phyloP scores from a whole-genome alignment of 1,139 yeast species.

The Diutina ranongensis region DNA sequence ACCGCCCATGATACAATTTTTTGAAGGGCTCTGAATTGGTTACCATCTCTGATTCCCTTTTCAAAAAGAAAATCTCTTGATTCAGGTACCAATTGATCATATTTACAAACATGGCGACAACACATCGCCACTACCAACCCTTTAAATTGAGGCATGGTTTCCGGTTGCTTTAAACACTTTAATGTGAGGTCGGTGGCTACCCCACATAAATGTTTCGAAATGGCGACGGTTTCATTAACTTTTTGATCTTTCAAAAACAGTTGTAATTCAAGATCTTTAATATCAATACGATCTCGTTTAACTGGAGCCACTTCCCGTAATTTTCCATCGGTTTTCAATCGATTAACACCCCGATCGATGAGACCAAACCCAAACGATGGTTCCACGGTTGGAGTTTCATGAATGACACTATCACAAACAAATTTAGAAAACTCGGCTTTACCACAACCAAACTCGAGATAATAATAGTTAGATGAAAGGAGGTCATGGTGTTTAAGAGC shows the following conservation, averaged over 20 bases:
- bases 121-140: constrained; percentile 87
- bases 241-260: constrained; percentile 23
- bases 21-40: constrained; percentile 43
- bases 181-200: constrained; percentile 86
- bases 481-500: constrained; percentile 40
- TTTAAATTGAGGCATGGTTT: constrained; percentile 15
- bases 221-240: constrained; percentile 33
- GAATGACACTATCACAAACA: constrained; percentile 37
- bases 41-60: constrained; percentile 20
- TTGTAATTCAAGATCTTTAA: constrained; percentile 57
- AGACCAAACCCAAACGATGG: constrained; percentile 36
- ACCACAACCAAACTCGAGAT: constrained; percentile 85
- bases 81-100: constrained; percentile 38
- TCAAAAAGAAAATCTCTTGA: constrained; percentile 29
- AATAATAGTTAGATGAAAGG: constrained; percentile 25
- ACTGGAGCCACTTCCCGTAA: constrained; percentile 44
- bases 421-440: constrained; percentile 73
- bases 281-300: constrained; percentile 59
- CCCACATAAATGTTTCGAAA: constrained; percentile 87
- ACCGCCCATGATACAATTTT: constrained; percentile 85
- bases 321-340: constrained; percentile 58
- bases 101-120: constrained; percentile 76
- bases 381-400: constrained; percentile 11
- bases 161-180: constrained; percentile 33
- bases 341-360: constrained; percentile 65